Conservation (phyloP, 805 yeast genomes). For the Lipomyces yamanashiensis region DNA sequence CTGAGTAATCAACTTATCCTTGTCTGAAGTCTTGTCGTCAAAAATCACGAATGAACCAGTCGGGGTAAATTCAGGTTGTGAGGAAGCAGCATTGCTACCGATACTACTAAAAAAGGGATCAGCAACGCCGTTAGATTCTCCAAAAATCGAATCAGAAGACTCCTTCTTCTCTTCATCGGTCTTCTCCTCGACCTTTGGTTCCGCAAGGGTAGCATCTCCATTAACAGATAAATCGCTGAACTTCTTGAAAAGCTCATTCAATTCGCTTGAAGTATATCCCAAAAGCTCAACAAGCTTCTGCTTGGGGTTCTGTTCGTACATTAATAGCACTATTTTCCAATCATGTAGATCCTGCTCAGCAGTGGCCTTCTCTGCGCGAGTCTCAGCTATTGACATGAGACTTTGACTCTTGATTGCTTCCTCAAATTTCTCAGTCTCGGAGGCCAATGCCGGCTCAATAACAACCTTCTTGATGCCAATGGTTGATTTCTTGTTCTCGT, state of each 20-base stretch:
- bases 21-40: conserved; percentile 49
- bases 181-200: conserved; percentile 35
- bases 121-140: conserved; percentile 23
- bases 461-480: conserved; percentile 52
- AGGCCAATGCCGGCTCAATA: conserved; percentile 44
- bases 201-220: conserved; percentile 33
- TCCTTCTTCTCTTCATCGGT: conserved; percentile 27
- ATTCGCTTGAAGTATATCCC: conserved; percentile 26
- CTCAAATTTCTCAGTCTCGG: conserved; percentile 49
- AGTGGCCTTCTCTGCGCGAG: conserved; percentile 50
- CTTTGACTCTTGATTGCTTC: conserved; percentile 63
- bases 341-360: conserved; percentile 41
- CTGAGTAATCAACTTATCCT: conserved; percentile 53
- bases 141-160: conserved; percentile 39
- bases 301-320: conserved; percentile 44
- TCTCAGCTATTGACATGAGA: conserved; percentile 59
- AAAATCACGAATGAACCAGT: conserved; percentile 44
- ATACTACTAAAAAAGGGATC: conserved; percentile 39
- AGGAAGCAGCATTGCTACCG: conserved; percentile 36
- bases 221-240: conserved; percentile 30
- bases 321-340: conserved; percentile 46
- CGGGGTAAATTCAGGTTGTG: conserved; percentile 24
- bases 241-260: conserved; percentile 29
- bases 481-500: conserved; percentile 18
- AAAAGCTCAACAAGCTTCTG: conserved; percentile 37